Evolutionary conservation across 352 stramenopile species (phyloP), one percentile per base, ranked within the genome.

Genomic region (Phytophthora hybrid): DNA sequence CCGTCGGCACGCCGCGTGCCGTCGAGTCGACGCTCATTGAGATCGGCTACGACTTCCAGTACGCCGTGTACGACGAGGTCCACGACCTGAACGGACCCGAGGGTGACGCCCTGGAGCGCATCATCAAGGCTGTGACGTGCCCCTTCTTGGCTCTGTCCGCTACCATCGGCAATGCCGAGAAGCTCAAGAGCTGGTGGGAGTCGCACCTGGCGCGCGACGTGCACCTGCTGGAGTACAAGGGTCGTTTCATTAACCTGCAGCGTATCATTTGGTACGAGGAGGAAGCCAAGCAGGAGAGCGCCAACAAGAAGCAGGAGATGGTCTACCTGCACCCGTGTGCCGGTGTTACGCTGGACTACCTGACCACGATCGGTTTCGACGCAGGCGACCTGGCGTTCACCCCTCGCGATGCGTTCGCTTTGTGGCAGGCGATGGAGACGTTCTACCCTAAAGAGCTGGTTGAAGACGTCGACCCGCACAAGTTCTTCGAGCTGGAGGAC

Each of bases 201-300:
- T 88, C 89, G 37, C 94, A 99, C 67, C 89, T 93, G 59, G 57
- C 76, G 32, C 83, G 87, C 18, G 95, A 90, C 66, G 79, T 99
- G 53, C 87, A 97, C 69, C 78, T 99, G 53, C 83, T 98, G 31
- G 96, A 99, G 78, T 98, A 99, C 86, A 98, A 94, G 77, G 96
- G 94, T 41, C 93, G 97, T 37, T 99, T 99, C 76, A 99, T 99
- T 73, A 99, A 99, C 75, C 74, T 99, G 59, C 97, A 99, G 79
- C 92, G 97, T 66, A 97, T 99, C 73, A 97, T 99, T 58, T 97
- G 97, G 76, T 88, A 95, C 37, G 90, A 95, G 21, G 81, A 93
- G 31, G 58, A 74, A 1, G 64, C 63, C 18, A 72, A 77, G 29
- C 81, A 83, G 7, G 74, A 73, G 19, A 66, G 64, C 14, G 69